Base-by-base conservation (phyloP, 805 yeast genomes). In the Jamesozyma rosinii region DNA sequence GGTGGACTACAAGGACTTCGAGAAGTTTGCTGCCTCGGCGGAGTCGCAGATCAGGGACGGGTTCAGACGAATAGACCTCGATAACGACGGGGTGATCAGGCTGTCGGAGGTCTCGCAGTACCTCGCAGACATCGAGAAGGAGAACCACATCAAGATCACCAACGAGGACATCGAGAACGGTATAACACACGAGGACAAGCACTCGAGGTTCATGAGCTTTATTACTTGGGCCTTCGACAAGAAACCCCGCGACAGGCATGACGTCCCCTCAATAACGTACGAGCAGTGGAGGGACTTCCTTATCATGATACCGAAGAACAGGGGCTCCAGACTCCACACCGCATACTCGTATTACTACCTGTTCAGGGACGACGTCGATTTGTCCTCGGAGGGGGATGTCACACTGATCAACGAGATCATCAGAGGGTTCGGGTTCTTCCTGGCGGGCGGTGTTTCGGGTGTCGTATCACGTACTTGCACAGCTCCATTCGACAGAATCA, bases 391-490 rank as follows among this genome's bases (percentile, higher is more conserved):
- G 54, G 96, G 96, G 61, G 97, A 90, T 64, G 87, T 89, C 48
- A 81, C 94, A 0, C 71, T 90, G 31, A 80, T 82, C 35, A 79
- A 78, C 58, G 95, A 86, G 49, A 74, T 84, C 42, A 65, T 84
- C 40, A 79, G 83, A 57, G 95, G 96, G 27, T 73, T 87, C 48
- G 96, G 97, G 1, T 92, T 78, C 63, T 92, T 92, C 57, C 65
- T 89, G 29, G 95, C 96, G 1, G 98, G 98, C 33, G 98, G 98
- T 0, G 63, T 89, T 18, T 84, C 96, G 1, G 98, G 98, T 1
- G 98, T 90, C 2, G 83, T 92, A 3, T 87, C 96, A 13, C 78
- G 98, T 65, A 88, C 97, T 0, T 83, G 92, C 54, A 92, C 98
- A 0, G 98, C 97, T 0, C 98, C 98, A 10, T 85, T 92, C 50